These are phyloP conservation scores for Trebouxiophyceae sp. DNA, from an alignment of 163 green algal genomes.

Conservation along the genomic window DNA sequence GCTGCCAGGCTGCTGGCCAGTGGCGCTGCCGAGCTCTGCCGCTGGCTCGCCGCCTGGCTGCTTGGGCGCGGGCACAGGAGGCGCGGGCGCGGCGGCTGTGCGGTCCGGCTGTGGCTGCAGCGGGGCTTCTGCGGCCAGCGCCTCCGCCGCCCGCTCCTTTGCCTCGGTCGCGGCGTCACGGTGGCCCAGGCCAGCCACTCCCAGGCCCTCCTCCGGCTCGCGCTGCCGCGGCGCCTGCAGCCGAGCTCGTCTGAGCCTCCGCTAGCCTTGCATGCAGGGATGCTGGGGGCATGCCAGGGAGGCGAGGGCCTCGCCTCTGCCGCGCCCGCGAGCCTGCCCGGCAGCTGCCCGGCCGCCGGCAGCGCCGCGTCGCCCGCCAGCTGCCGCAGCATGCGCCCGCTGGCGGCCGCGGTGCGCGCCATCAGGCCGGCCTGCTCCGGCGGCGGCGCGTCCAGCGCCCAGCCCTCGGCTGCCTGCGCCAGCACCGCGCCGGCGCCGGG, in stretches of 20 bases:
- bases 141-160: slow-evolving; percentile 19
- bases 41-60: neutral
- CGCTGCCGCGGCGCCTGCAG: slow-evolving; percentile 9
- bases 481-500: slow-evolving; percentile 4
- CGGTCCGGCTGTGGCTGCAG: neutral
- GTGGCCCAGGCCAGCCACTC: slow-evolving; percentile 21
- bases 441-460: slow-evolving; percentile 5
- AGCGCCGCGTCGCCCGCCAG: neutral
- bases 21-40: neutral
- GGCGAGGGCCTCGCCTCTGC: neutral
- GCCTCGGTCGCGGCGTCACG: slow-evolving; percentile 24
- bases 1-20: neutral
- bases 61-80: neutral
- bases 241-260: too few relatives aligned
- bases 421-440: slow-evolving; percentile 4
- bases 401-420: slow-evolving; percentile 20
- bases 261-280: slow-evolving; percentile 5
- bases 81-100: neutral
- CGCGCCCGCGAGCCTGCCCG: neutral
- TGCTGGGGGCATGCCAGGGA: neutral
- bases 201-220: neutral
- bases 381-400: slow-evolving; percentile 17
- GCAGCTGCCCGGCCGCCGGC: too few relatives aligned
- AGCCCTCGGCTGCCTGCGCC: neutral
- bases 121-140: slow-evolving; percentile 4